phyloP scores from a whole-genome alignment of 2,329 filamentous ascomycete species.

The Aspergillus proliferans region DNA sequence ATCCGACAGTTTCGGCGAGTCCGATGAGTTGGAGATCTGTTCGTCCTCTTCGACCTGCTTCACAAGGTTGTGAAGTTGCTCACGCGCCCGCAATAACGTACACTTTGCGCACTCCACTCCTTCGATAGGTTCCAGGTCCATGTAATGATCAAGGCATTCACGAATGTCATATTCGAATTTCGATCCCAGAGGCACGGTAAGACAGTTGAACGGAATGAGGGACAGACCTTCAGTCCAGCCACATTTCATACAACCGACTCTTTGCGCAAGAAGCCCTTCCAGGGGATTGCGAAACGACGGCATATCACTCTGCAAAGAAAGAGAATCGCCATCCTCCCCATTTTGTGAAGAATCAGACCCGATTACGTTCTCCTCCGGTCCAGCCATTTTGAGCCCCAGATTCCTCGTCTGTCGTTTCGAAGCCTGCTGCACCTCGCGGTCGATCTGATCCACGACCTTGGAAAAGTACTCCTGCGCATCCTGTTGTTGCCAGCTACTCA shows the following conservation, averaged over 20 bases:
- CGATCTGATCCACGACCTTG: conserved; percentile 76
- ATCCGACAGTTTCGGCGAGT: conserved; percentile 23
- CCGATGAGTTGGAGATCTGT: conserved; percentile 11
- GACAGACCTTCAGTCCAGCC: conserved; percentile 82
- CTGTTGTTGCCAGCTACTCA: conserved; percentile 94
- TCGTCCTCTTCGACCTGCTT: conserved; percentile 35
- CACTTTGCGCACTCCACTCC: conserved; percentile 90
- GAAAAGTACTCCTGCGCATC: conserved; percentile 97
- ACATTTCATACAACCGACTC: conserved; percentile 79
- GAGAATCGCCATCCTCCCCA: conserved; percentile 8
- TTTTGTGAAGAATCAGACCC: conserved; percentile 14
- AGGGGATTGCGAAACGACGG: conserved; percentile 62
- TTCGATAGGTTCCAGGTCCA: conserved; percentile 74
- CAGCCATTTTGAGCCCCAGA: conserved; percentile 35
- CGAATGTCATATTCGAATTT: conserved; percentile 63
- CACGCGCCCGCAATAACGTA: conserved; percentile 60
- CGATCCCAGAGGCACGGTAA: conserved; percentile 74
- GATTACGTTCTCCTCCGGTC: conserved; percentile 28
- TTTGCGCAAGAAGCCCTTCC: conserved; percentile 80
- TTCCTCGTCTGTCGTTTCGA: conserved; percentile 39
- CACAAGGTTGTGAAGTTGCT: conserved; percentile 46
- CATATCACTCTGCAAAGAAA: conserved; percentile 11
- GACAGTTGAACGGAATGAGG: conserved; percentile 87
- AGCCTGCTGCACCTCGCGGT: conserved; percentile 63
- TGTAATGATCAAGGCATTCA: conserved; percentile 78